Evolutionary conservation across 345 rosid genomes (phyloP), one percentile per base, ranked within the genome.

Genomic region (Pistacia vera): DNA sequence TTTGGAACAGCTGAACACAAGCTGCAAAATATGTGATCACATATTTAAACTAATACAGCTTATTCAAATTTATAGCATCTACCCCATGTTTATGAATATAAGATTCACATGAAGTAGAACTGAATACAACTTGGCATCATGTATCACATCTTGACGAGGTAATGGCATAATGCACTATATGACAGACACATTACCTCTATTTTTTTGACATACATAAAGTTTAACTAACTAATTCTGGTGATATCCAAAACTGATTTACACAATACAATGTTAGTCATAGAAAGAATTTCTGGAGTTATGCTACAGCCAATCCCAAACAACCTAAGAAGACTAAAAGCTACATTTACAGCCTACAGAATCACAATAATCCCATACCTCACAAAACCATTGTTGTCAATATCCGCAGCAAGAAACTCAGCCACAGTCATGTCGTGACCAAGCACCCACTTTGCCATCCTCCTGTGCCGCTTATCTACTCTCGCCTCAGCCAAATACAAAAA

Each of bases 351-450:
- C 72, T 18, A 28, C 46, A 70, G 33, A 51, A 11, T 18, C 2
- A 72, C 13, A 69, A 74, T 22, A 9, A 58, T 71, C 25, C 33
- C 76, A 62, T 82, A 95, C 99, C 99, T 96, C 13, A 92, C 89
- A 69, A 81, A 90, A 75, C 97, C 97, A 78, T 93, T 91, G 65
- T 86, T 83, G 74, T 96, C 97, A 33, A 92, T 88, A 78, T 96
- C 98, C 0, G 99, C 97, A 65, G 91, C 93, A 72, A 93, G 89
- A 85, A 92, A 96, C 85, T 96, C 88, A 20, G 97, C 81, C 56
- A 92, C 81, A 33, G 97, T 92, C 99, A 96, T 88, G 75, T 81
- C 83, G 30, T 93, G 97, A 30, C 87, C 90, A 62, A 93, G 92
- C 57, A 96, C 98, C 87, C 86, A 88, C 81, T 96, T 92, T 0